Conservation (phyloP, 129 eudicot genomes). For the carrot (Daucus carota) region DNA sequence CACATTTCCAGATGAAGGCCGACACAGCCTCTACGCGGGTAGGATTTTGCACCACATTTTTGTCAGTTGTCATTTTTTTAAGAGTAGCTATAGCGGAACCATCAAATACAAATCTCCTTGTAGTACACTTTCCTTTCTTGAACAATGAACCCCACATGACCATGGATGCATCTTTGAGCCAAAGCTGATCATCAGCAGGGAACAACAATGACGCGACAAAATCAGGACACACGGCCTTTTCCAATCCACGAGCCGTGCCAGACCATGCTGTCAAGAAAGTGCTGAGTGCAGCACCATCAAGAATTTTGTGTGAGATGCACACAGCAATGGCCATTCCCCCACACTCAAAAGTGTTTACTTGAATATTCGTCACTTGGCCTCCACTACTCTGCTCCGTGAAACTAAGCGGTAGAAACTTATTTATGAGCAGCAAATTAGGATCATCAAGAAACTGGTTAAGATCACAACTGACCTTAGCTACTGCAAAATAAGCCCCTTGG, state of each 20-base stretch:
- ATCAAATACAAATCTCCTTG: conserved; percentile 53
- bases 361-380: conserved; percentile 36
- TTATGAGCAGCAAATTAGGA: conserved; percentile 25
- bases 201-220: conserved; percentile 36
- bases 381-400: conserved; percentile 20
- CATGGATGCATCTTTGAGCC: conserved; percentile 51
- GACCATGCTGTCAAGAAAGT: conserved; percentile 50
- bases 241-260: conserved; percentile 12
- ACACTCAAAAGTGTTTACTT: conserved; percentile 48
- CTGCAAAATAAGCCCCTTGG: conserved; percentile 43
- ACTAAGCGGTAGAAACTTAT: conserved; percentile 37
- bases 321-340: conserved; percentile 56
- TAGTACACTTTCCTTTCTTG: conserved; percentile 46
- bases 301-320: conserved; percentile 59
- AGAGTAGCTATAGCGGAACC: conserved; percentile 26
- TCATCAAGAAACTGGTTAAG: conserved; percentile 29
- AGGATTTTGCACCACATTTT: background rate
- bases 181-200: conserved; percentile 32
- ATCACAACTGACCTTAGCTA: conserved; percentile 23
- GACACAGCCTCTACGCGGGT: conserved; percentile 4
- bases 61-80: conserved; percentile 6
- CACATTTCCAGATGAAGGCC: conserved; percentile 5
- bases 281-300: conserved; percentile 52
- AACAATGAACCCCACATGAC: conserved; percentile 52
- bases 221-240: conserved; percentile 25